Percentiles rank a stretch among this genome's conserved stretches.
phyloP scores from a whole-genome alignment of 352 stramenopile genomes.

The Phytopythium delawarense region DNA sequence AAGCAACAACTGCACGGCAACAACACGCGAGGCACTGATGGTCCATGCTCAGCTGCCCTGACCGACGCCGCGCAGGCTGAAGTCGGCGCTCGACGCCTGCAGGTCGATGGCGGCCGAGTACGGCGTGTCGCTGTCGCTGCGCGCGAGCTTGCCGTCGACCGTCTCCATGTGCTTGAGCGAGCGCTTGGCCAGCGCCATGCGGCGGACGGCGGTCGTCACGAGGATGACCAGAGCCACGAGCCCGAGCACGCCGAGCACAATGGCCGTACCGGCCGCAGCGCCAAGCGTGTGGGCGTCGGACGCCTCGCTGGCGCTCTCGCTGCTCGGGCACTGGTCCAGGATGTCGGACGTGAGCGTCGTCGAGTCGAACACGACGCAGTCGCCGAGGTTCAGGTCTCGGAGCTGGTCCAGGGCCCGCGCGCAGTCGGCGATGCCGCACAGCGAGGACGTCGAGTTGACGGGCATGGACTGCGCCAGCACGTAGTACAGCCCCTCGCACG shows the following conservation, averaged over 20 bases:
- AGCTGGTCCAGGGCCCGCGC: constrained; percentile 12
- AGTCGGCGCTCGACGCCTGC: constrained; percentile 7
- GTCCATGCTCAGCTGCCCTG: background rate
- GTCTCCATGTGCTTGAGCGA: constrained; percentile 12
- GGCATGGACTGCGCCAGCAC: constrained; percentile 21
- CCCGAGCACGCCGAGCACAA: constrained; percentile 6
- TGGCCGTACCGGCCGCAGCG: background rate
- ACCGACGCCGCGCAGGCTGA: background rate
- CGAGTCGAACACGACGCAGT: constrained; percentile 26
- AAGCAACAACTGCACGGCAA: background rate
- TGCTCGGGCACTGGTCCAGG: constrained; percentile 17
- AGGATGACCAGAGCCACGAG: constrained; percentile 12
- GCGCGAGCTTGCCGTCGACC: constrained; percentile 16
- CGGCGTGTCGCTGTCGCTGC: constrained; percentile 10
- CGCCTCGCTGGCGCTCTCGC: background rate
- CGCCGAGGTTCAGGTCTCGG: constrained; percentile 15
- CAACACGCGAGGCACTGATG: background rate
- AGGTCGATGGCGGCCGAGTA: constrained; percentile 15
- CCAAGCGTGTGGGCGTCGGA: background rate
- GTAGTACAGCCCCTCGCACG: constrained; percentile 22
- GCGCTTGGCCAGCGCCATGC: background rate
- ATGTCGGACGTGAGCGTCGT: constrained; percentile 21
- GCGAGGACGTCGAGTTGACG: constrained; percentile 18
- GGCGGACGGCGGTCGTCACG: constrained; percentile 2
- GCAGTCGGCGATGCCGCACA: constrained; percentile 18